Percentiles rank a stretch among this genome's conserved stretches.
Evolutionary conservation across 2,329 filamentous ascomycete genomes (phyloP).

Genomic region (Meredithiella fracta): DNA sequence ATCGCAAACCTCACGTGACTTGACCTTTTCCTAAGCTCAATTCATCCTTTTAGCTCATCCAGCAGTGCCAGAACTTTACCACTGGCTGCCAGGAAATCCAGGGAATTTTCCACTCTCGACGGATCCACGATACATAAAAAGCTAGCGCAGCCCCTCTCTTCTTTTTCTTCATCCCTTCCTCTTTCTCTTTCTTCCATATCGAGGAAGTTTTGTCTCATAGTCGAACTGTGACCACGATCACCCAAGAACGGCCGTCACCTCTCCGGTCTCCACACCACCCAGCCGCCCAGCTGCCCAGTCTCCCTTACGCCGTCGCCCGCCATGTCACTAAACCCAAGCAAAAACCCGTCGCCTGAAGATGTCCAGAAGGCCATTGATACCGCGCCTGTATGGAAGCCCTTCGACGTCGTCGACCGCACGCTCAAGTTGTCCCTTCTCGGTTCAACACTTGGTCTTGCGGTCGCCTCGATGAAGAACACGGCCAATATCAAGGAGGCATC

Average conservation of each 20-base stretch:
- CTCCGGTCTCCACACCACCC: neutral
- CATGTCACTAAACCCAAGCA: neutral
- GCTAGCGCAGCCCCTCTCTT: neutral
- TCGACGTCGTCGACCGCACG: slow-evolving; percentile 56
- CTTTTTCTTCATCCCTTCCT: neutral
- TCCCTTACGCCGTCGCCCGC: neutral
- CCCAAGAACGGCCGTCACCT: neutral
- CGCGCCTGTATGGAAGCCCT: slow-evolving; percentile 41
- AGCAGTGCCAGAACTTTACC: slow-evolving; percentile 1
- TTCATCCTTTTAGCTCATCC: slow-evolving; percentile 1
- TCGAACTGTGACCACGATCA: slow-evolving; percentile 9
- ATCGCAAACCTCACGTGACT: slow-evolving; percentile 8
- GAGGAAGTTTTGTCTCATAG: slow-evolving; percentile 12
- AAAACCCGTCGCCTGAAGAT: neutral
- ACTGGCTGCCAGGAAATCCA: neutral
- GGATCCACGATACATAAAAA: slow-evolving; percentile 5
- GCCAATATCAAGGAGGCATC: slow-evolving; percentile 70
- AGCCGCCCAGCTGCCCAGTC: neutral
- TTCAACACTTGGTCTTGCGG: slow-evolving; percentile 50
- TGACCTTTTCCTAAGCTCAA: neutral
- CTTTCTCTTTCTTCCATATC: slow-evolving; percentile 6
- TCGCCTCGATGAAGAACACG: slow-evolving; percentile 73
- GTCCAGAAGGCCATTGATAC: slow-evolving; percentile 1
- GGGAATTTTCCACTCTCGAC: slow-evolving; percentile 2
- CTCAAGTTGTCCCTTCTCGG: slow-evolving; percentile 49